Evolutionary conservation across 2,329 filamentous ascomycete species (phyloP).

Genomic region (Boeremia lycopersici): DNA sequence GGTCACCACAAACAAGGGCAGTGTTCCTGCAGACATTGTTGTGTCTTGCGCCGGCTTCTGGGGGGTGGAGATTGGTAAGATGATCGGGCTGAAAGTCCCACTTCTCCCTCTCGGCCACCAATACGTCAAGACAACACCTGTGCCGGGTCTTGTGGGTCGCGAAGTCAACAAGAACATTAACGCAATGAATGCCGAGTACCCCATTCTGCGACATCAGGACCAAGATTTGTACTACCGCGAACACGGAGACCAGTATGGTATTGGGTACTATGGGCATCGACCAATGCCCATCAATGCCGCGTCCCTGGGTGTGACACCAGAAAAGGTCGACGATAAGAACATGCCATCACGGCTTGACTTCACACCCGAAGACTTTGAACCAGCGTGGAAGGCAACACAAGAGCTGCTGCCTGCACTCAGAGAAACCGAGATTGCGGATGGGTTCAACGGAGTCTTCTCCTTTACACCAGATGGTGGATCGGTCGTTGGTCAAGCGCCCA

Average conservation of each 20-base stretch:
- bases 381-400: slow-evolving; percentile 64
- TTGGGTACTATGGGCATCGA: slow-evolving; percentile 68
- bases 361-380: slow-evolving; percentile 64
- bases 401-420: slow-evolving; percentile 60
- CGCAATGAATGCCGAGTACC: slow-evolving; percentile 57
- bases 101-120: slow-evolving; percentile 67
- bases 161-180: slow-evolving; percentile 52
- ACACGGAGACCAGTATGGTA: slow-evolving; percentile 66
- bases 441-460: slow-evolving; percentile 70
- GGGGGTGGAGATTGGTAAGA: slow-evolving; percentile 68
- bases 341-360: slow-evolving; percentile 69
- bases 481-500: slow-evolving; percentile 63
- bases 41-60: slow-evolving; percentile 70
- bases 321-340: slow-evolving; percentile 61
- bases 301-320: slow-evolving; percentile 59
- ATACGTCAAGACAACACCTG: slow-evolving; percentile 65
- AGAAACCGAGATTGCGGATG: slow-evolving; percentile 60
- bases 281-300: slow-evolving; percentile 66
- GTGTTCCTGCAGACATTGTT: slow-evolving; percentile 63
- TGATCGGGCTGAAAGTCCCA: slow-evolving; percentile 64
- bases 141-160: slow-evolving; percentile 53
- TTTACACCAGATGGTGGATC: slow-evolving; percentile 69
- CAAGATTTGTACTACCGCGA: slow-evolving; percentile 69
- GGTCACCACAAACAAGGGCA: slow-evolving; percentile 57
- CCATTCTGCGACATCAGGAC: slow-evolving; percentile 68